phyloP scores from a whole-genome alignment of 2,329 filamentous ascomycete species.

The Alternaria hordeiaustralica region DNA sequence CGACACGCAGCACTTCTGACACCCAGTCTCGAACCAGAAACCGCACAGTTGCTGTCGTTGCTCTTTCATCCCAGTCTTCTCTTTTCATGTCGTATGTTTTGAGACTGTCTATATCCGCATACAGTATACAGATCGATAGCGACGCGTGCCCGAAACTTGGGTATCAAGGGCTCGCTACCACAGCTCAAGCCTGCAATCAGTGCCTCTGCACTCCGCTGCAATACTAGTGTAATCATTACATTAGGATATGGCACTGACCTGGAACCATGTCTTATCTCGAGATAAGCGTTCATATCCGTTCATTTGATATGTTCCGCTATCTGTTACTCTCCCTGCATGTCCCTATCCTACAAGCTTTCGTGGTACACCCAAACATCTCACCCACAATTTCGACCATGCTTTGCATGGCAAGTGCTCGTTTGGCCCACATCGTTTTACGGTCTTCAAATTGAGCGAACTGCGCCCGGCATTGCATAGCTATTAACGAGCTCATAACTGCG shows the following conservation, averaged over 20 bases:
- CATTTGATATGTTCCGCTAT: background rate
- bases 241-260: background rate
- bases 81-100: background rate
- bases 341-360: background rate
- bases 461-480: background rate
- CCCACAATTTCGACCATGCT: background rate
- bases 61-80: background rate
- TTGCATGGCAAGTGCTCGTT: background rate
- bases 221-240: background rate
- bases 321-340: background rate
- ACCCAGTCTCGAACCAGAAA: background rate
- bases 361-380: background rate
- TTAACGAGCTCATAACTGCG: background rate
- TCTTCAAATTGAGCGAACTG: background rate
- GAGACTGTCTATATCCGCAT: background rate
- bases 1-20: background rate
- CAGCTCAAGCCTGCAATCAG: background rate
- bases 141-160: background rate
- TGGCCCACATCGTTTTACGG: background rate
- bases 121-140: background rate
- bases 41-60: background rate
- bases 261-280: background rate
- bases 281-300: background rate
- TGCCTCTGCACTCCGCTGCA: background rate
- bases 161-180: background rate